Base-by-base conservation (phyloP, 2,329 filamentous ascomycete genomes). In the Trichophyton simii region DNA sequence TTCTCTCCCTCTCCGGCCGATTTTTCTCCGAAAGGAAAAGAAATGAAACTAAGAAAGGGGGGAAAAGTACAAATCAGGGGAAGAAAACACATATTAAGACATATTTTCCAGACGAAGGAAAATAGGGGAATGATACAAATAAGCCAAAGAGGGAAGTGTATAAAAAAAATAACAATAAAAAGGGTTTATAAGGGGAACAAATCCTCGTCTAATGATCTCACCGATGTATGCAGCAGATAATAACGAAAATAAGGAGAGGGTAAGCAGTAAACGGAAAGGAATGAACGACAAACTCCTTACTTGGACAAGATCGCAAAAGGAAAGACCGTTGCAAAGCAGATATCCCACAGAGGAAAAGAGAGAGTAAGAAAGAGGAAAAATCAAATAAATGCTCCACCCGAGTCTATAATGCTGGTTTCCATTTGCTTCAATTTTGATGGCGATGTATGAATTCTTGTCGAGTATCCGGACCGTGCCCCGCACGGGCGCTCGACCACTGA, bases 331-430 rank as follows among this genome's bases (percentile, higher is more conserved):
- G 48, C 25, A 62, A 25, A 50, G 34, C 31, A 58, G 11, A 44
- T 31, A 58, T 42, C 36, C 55, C 36, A 44, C 20, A 58, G 18
- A 58, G 57, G 20, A 38, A 38, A 59, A n/a, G 59, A n/a, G 31
- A 28, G 34, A 36, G 48, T 28, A 31, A 52, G 25, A 42, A 59
- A 59, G 44, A 18, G n/a, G 7, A 42, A 57, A n/a, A 44, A 15
- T 13, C 13, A 44, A 59, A 44, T 48, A 64, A 61, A 65, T 65
- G 63, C 65, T 61, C 65, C 63, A 60, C 31, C 63, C 63, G 54
- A 65, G 63, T 66, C 65, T 66, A 66, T 66, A 61, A 66, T 62
- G 59, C 62, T 63, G 60, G 61, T 64, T 44, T 64, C 64, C 63
- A 61, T 60, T 65, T 61, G 46, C 55, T 59, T 58, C 54, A 57